A percentile compares a stretch with the other conserved stretches of the same genome.
These are phyloP conservation scores for Xylariaceae sp. DNA, from an alignment of 2,329 filamentous ascomycete genomes.

Conservation along the genomic window DNA sequence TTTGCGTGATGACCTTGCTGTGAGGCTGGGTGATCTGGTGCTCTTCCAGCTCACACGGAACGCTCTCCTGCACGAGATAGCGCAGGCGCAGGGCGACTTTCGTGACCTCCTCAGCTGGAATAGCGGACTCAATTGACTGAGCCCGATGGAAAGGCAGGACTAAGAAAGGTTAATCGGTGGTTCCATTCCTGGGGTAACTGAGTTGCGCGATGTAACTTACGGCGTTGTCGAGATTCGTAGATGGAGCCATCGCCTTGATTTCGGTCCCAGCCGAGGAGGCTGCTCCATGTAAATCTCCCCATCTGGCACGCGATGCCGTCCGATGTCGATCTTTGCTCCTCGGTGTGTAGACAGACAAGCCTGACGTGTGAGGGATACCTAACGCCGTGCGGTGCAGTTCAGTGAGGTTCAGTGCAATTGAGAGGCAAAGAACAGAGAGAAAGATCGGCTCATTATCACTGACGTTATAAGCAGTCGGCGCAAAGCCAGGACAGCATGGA, in stretches of 20 bases:
- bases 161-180: constrained; percentile 31
- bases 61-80: constrained; percentile 81
- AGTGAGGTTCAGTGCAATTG: background rate
- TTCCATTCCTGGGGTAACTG: background rate
- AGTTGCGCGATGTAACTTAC: constrained; percentile 32
- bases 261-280: constrained; percentile 36
- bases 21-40: constrained; percentile 71
- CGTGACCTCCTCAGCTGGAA: constrained; percentile 76
- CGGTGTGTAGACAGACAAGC: background rate
- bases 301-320: constrained; percentile 15
- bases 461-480: no score
- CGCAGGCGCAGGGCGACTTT: constrained; percentile 85
- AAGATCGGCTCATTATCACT: constrained; percentile 15
- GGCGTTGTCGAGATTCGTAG: constrained; percentile 42
- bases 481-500: no score
- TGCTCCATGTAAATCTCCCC: constrained; percentile 32
- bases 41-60: constrained; percentile 86
- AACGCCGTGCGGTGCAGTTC: no score
- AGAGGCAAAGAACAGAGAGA: constrained; percentile 9
- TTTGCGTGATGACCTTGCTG: constrained; percentile 75
- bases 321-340: background rate
- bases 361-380: background rate
- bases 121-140: constrained; percentile 58
- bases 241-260: constrained; percentile 37
- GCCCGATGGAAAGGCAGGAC: constrained; percentile 63